These are phyloP conservation scores for Eragrostis nindensis DNA, from an alignment of 176 grass and related monocot species.

Conservation along the genomic window DNA sequence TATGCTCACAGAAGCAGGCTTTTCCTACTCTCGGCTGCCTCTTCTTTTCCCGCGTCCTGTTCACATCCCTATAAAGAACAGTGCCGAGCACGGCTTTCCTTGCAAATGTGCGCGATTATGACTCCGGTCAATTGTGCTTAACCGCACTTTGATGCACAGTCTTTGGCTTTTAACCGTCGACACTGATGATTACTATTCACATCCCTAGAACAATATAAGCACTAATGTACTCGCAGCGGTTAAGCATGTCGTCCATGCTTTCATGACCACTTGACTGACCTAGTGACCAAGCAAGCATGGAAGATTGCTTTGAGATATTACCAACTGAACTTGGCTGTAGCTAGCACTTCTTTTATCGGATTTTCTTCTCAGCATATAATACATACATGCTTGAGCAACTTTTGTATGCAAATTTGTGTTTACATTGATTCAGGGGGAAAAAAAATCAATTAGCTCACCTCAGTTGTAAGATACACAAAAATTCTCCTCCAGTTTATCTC, in stretches of 20 bases:
- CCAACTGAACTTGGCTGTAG: not conserved
- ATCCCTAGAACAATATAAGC: constrained; percentile 6
- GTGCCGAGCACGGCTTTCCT: constrained; percentile 55
- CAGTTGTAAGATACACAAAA: not conserved
- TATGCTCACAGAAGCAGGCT: not conserved
- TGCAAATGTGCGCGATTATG: constrained; percentile 49
- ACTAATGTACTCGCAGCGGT: not conserved
- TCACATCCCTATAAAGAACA: constrained; percentile 52
- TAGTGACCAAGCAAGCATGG: not conserved
- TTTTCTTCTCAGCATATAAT: not conserved
- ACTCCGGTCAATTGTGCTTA: constrained; percentile 61
- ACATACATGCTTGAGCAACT: not conserved
- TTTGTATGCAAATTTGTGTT: not conserved
- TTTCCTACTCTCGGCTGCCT: not conserved
- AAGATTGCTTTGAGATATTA: not conserved
- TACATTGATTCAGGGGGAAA: not conserved
- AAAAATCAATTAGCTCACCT: not conserved
- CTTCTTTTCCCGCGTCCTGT: constrained; percentile 27
- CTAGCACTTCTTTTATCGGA: not conserved
- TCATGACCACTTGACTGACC: not conserved
- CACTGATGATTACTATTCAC: constrained; percentile 35
- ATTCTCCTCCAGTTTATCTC: not conserved
- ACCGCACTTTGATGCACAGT: constrained; percentile 40
- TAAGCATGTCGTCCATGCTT: not conserved
- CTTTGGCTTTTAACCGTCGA: constrained; percentile 44